Base-by-base conservation (phyloP, 768 basidiomycete species). In the Russula compacta region DNA sequence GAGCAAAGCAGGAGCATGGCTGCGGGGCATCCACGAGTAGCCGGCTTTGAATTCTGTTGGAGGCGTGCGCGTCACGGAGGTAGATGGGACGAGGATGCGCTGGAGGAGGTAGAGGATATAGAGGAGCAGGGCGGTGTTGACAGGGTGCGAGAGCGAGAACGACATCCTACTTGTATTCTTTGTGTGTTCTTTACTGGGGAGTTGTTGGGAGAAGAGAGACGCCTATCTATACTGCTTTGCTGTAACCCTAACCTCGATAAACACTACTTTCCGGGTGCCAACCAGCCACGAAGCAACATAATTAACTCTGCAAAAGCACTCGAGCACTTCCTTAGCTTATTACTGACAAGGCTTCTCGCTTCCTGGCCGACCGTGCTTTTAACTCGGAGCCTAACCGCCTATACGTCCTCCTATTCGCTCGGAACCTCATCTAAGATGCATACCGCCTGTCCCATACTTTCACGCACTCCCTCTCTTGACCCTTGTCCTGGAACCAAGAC, bases 1-100 rank as follows among this genome's bases (percentile, higher is more conserved):
- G 21, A 93, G 71, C 19, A 92, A 79, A 0, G 88, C 85, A 2
- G 87, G 84, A 2, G 89, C 85, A 67, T 95, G 93, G 0, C 79
- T 67, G 65, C 86, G 83, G 0, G 95, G 95, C 78, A 92, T 82
- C 92, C 93, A 98, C 66, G 91, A 88, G 78, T 98, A 98, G 1
- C 85, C 83, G 0, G 83, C 74, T 71, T 88, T 86, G 81, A 90
- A 91, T 66, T 89, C 86, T 65, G 78, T 72, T 1, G 86, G 87
- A 15, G 83, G 72, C 3, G 68, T 73, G 52, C 74, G 76, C 0
- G 83, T 77, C 39, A 75, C 74, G 11, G 81, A 72, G 38, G 75
- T 73, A n/a, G 85, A 74, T 0, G 93, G 92, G 54, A 89, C 83
- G 53, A 95, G 68, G 64, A 93, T 85, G 40, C 80, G 78, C 65